Evolutionary conservation across 139 green algal genomes (phyloP).

Genomic region (Desmodesmus armatus): DNA sequence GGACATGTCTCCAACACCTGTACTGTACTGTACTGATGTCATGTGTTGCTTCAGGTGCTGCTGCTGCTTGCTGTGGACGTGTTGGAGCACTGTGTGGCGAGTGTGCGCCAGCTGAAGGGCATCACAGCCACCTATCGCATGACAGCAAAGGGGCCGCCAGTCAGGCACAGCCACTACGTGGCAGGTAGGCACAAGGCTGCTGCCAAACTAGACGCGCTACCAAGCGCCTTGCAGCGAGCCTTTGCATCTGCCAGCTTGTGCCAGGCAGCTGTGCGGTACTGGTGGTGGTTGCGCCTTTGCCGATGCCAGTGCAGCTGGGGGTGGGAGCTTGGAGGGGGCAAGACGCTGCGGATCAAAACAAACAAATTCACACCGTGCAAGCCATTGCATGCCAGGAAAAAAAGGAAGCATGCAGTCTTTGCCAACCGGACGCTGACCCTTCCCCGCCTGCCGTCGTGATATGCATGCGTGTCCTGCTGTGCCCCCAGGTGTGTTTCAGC

Average conservation of each 20-base stretch:
- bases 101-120: constrained; percentile 88
- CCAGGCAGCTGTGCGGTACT: neutral
- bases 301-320: no score
- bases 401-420: no score
- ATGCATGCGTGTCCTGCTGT: neutral
- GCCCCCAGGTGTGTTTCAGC: constrained; percentile 52
- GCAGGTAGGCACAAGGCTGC: constrained; percentile 23
- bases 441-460: neutral
- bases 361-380: no score
- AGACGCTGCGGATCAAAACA: no score
- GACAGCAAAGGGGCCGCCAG: constrained; percentile 85
- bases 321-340: no score
- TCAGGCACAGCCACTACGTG: constrained; percentile 87
- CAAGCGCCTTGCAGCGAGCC: neutral
- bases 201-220: neutral
- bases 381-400: no score
- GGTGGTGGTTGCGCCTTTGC: neutral
- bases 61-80: constrained; percentile 42
- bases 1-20: no score
- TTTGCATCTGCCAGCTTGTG: neutral
- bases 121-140: constrained; percentile 96
- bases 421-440: no score
- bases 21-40: no score
- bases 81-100: constrained; percentile 57
- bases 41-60: constrained; percentile 45